Base-by-base conservation (phyloP, 2,329 filamentous ascomycete genomes). In the Monosporascus cannonballus region DNA sequence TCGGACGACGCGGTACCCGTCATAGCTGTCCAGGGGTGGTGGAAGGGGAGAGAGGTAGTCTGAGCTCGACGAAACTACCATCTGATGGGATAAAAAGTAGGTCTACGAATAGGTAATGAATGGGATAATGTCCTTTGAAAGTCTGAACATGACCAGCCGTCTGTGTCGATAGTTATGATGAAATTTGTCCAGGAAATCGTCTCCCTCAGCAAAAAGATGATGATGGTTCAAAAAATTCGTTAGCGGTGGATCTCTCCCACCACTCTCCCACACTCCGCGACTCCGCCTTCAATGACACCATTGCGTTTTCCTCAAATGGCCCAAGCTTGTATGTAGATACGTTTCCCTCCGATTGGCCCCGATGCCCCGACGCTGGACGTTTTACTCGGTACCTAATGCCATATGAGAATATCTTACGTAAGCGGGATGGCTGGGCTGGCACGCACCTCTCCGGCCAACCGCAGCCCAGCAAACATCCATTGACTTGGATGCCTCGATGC, bases 1-100 rank as follows among this genome's bases (percentile, higher is more conserved):
- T 72, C 70, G 72, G 75, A 72, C 72, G 78, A 82, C 79, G 79
- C 80, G 79, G 72, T 80, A 74, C 76, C 75, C 71, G 76, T 78
- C 80, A 83, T 83, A 76, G 73, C 80, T 73, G 64, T 66, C 67
- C 65, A 66, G 69, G 62, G 69, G 64, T 70, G 60, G 61, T 62
- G 63, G 61, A 68, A 68, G 69, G 69, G 71, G 70, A 69, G 66
- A 65, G 68, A 67, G 68, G 73, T 73, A 73, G 74, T 75, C 77
- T 73, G 71, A 76, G 72, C 75, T 79, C 77, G 68, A 72, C 73
- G 76, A 74, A 73, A 72, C 67, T 73, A 69, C 77, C 82, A 85
- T 85, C 76, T 79, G 80, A 70, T 63, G 69, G 54, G 69, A 64
- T 69, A 67, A 80, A 80, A 81, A 71, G 69, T 72, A 73, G 66